Evolutionary conservation across 2,329 filamentous ascomycete species (phyloP).

Genomic region (Pseudocercospora fijiensis): DNA sequence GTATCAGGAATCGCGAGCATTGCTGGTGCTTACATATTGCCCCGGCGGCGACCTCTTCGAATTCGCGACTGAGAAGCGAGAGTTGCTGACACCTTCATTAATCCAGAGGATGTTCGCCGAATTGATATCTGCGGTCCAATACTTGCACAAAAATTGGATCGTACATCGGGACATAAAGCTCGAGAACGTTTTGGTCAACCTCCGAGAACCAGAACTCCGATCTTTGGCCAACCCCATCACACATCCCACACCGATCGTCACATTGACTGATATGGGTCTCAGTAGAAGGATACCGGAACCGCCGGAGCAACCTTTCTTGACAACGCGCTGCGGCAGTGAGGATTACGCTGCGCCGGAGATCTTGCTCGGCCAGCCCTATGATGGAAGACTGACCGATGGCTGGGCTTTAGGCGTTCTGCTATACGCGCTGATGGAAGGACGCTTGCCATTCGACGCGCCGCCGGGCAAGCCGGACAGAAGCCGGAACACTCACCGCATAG

Average conservation of each 20-base stretch:
- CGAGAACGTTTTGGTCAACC: conserved; percentile 93
- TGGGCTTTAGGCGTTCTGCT: conserved; percentile 94
- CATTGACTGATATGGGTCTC: conserved; percentile 86
- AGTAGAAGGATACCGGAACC: conserved; percentile 74
- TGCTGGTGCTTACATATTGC: conserved; percentile 87
- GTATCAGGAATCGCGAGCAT: conserved; percentile 75
- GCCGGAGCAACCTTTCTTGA: conserved; percentile 79
- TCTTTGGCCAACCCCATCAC: conserved; percentile 65
- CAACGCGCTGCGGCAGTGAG: conserved; percentile 90
- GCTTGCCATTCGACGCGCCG: conserved; percentile 86
- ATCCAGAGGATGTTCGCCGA: conserved; percentile 87
- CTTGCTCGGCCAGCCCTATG: conserved; percentile 90
- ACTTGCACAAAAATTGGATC: conserved; percentile 81
- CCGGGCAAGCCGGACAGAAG: conserved; percentile 74
- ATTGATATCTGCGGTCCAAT: conserved; percentile 77
- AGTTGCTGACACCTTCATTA: conserved; percentile 65
- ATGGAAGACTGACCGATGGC: conserved; percentile 85
- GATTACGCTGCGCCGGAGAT: conserved; percentile 97
- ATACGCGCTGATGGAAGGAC: conserved; percentile 89
- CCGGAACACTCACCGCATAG: conserved; percentile 84
- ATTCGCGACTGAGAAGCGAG: conserved; percentile 71
- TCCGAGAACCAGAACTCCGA: conserved; percentile 64
- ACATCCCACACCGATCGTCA: conserved; percentile 80
- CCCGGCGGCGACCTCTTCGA: conserved; percentile 95
- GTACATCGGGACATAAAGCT: conserved; percentile 98